phyloP scores from a whole-genome alignment of 768 basidiomycete species.

The Austroboletus eburneus region DNA sequence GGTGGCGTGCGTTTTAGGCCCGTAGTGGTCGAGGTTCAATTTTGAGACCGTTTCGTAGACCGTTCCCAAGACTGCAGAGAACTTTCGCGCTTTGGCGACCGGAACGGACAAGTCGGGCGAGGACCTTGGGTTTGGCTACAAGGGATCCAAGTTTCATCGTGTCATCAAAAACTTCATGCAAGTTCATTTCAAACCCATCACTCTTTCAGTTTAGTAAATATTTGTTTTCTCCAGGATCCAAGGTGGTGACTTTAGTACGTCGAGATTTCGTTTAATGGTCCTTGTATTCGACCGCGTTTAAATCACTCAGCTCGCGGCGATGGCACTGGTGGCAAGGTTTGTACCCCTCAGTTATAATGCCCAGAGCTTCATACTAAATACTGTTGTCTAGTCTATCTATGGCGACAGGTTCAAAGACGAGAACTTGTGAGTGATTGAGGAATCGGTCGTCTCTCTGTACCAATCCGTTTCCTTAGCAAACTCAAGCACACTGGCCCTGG shows the following conservation, averaged over 20 bases:
- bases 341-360: conserved; percentile 2
- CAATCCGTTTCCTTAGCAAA: conserved; percentile 56
- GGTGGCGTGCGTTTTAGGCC: conserved; percentile 58
- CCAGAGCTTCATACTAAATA: not conserved
- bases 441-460: not conserved
- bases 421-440: conserved; percentile 67
- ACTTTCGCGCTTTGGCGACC: conserved; percentile 92
- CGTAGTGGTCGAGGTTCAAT: not conserved
- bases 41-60: conserved; percentile 44
- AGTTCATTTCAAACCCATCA: conserved; percentile 16
- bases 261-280: conserved; percentile 5
- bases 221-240: conserved; percentile 63
- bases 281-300: conserved; percentile 12
- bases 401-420: conserved; percentile 90
- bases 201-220: not conserved
- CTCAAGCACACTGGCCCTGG: conserved; percentile 90
- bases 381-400: conserved; percentile 67
- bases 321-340: conserved; percentile 86
- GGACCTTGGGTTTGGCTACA: conserved; percentile 84
- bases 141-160: conserved; percentile 95
- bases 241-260: conserved; percentile 96
- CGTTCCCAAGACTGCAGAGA: conserved; percentile 94
- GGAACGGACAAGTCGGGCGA: conserved; percentile 64
- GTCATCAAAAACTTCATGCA: conserved; percentile 93
- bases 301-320: conserved; percentile 62